Evolutionary conservation across 768 basidiomycete species (phyloP), one percentile per base, ranked within the genome.

Genomic region (Xanthoconium purpureum): DNA sequence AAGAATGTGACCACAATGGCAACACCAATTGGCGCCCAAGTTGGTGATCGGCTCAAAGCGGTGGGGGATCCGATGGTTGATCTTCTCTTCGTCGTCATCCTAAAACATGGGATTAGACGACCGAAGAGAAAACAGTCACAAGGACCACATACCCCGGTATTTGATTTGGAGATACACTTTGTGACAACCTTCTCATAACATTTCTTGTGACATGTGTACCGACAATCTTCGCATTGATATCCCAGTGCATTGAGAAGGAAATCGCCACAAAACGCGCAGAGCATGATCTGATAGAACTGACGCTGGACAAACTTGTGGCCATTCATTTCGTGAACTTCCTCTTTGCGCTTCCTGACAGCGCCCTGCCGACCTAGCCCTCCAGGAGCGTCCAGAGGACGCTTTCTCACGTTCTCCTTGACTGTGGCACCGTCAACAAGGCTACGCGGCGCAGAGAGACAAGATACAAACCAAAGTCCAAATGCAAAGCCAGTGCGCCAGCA

Each of bases 211-310:
- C 97, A 99, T 3, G 93, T 94, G 73, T 98, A 99, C 59, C 94
- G 88, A 72, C 97, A 99, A 70, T 99, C 97, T 68, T 98, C 97
- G 78, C 97, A 99, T 75, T 98, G 96, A 73, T 94, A 97, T n/a
- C 97, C 97, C 57, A 89, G 80, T 3, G 94, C 96, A 59, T 98
- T 98, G 71, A 98, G 89, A 55, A 99, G 79, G 77, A 99, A 98
- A 66, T 98, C 96, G 74, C 84, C 88, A 77, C 97, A 99, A 74
- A 97, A 93, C 4, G 97, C 97, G 71, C 97, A 99, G 50, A 98
- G 82, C 81, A 99, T 97, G 69, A 98, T 85, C 71, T 98, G 95
- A 72, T 97, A 98, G 78, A 99, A 99, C 74, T 98, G 97, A 45
- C 88, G 84, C 66, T 94, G 91, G 45, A 99, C 83, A 70, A 99